These are phyloP conservation scores for Phytophthora megakarya DNA, from an alignment of 352 stramenopile genomes.

Conservation along the genomic window DNA sequence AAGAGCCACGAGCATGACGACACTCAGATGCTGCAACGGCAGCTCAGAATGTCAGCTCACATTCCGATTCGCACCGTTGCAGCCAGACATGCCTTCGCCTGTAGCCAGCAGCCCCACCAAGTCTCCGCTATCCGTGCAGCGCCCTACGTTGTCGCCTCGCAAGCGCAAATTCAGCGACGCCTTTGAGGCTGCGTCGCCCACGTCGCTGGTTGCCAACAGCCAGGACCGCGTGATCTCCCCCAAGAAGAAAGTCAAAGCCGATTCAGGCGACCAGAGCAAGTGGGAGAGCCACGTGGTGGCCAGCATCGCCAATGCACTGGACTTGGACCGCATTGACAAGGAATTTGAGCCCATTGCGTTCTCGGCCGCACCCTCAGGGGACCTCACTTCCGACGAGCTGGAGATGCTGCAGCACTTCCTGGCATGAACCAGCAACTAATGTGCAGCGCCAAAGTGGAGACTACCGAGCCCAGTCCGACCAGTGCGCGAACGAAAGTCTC, in stretches of 20 bases:
- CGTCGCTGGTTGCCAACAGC: slow-evolving; percentile 30
- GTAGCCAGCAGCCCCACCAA: slow-evolving; percentile 28
- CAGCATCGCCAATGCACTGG: slow-evolving; percentile 32
- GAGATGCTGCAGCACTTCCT: slow-evolving; percentile 51
- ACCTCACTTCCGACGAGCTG: slow-evolving; percentile 43
- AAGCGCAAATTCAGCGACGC: slow-evolving; percentile 55
- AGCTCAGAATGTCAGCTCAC: slow-evolving; percentile 16
- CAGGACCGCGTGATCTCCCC: slow-evolving; percentile 46
- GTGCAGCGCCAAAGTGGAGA: neutral
- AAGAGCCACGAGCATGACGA: slow-evolving; percentile 30
- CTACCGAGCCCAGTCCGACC: neutral
- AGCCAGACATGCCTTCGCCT: slow-evolving; percentile 12
- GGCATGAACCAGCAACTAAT: slow-evolving; percentile 24
- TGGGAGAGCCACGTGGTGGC: slow-evolving; percentile 36
- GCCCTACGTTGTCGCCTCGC: slow-evolving; percentile 42
- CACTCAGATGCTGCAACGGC: slow-evolving; percentile 15
- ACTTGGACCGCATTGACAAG: slow-evolving; percentile 24
- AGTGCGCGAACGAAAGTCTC: neutral
- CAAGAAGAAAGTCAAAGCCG: slow-evolving; percentile 51
- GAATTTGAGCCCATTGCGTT: slow-evolving; percentile 36
- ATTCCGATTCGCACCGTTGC: slow-evolving; percentile 31
- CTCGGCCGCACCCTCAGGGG: slow-evolving; percentile 21
- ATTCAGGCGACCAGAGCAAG: slow-evolving; percentile 36
- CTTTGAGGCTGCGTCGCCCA: slow-evolving; percentile 26
- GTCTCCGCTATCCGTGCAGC: slow-evolving; percentile 43